Evolutionary conservation across 2,329 filamentous ascomycete species (phyloP).

Genomic region (Arachnopeziza araneosa): DNA sequence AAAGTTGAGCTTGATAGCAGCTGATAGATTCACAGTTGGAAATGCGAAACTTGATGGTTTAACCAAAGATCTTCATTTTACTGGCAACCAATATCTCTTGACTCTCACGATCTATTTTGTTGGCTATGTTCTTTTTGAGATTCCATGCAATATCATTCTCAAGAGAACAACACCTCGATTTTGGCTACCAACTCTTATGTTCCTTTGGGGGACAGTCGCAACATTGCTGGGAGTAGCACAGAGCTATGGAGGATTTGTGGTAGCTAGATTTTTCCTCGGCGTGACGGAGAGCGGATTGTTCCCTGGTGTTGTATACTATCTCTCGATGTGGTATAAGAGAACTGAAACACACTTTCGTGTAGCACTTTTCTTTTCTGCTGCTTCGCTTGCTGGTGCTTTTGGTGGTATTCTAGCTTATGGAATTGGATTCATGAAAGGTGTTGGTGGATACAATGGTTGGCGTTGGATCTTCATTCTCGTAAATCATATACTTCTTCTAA

Average conservation of each 20-base stretch:
- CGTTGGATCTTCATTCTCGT: slow-evolving; percentile 57
- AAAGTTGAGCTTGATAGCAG: not conserved
- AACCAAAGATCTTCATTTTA: slow-evolving; percentile 45
- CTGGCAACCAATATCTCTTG: slow-evolving; percentile 58
- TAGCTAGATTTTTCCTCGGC: slow-evolving; percentile 50
- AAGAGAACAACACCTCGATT: slow-evolving; percentile 53
- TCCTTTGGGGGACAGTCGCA: slow-evolving; percentile 50
- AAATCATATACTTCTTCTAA: slow-evolving; percentile 13
- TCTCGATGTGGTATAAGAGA: slow-evolving; percentile 49
- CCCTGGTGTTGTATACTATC: slow-evolving; percentile 46
- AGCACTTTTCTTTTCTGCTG: slow-evolving; percentile 51
- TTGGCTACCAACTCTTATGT: slow-evolving; percentile 53
- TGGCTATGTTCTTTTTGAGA: slow-evolving; percentile 54
- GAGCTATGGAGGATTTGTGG: slow-evolving; percentile 45
- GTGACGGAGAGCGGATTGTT: slow-evolving; percentile 50
- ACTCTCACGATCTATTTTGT: slow-evolving; percentile 63
- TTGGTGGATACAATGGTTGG: slow-evolving; percentile 49
- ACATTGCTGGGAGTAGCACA: slow-evolving; percentile 46
- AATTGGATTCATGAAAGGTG: slow-evolving; percentile 47
- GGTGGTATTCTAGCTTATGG: slow-evolving; percentile 52
- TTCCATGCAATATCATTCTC: slow-evolving; percentile 57
- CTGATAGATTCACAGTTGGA: slow-evolving; percentile 40
- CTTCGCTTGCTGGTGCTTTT: slow-evolving; percentile 50
- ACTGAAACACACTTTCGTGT: slow-evolving; percentile 49
- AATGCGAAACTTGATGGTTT: slow-evolving; percentile 54